phyloP scores from a whole-genome alignment of 2,329 filamentous ascomycete species.

The Aciculosporium take region DNA sequence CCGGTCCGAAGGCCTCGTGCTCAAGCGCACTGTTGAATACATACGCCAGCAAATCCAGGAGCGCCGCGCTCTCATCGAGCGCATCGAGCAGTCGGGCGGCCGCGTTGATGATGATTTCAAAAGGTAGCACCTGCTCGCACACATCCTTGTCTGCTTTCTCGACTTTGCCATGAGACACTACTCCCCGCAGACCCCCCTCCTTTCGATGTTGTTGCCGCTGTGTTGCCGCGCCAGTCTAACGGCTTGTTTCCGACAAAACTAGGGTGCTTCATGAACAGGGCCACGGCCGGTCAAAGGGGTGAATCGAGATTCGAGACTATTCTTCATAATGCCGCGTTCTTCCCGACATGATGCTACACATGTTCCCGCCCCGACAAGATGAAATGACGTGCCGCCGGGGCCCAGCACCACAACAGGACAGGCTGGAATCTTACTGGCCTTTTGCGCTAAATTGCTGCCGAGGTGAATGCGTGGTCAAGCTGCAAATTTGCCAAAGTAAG shows the following conservation, averaged over 20 bases:
- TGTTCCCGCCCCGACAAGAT: too few species aligned
- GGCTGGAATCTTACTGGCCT: too few species aligned
- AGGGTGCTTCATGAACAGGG: conserved; percentile 8
- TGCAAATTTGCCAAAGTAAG: too few species aligned
- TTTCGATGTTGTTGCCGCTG: not conserved
- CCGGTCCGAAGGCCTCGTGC: conserved; percentile 72
- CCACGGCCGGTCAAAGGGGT: conserved; percentile 3
- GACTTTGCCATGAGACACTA: not conserved
- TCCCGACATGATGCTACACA: too few species aligned
- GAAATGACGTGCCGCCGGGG: too few species aligned
- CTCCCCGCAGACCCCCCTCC: not conserved
- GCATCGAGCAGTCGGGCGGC: conserved; percentile 45
- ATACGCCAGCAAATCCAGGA: conserved; percentile 46
- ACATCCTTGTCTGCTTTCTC: not conserved
- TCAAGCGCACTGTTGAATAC: conserved; percentile 55
- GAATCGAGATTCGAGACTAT: not conserved
- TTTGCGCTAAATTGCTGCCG: too few species aligned
- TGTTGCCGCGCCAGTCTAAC: conserved; percentile 1
- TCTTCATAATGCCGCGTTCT: not conserved
- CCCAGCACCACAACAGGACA: too few species aligned
- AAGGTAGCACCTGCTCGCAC: conserved; percentile 18
- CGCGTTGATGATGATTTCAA: conserved; percentile 34
- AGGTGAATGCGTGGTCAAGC: too few species aligned
- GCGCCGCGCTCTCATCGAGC: conserved; percentile 41
- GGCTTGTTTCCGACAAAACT: not conserved